Evolutionary conservation across 306 rosid species (phyloP), one percentile per base, ranked within the genome.

Genomic region (Boehmeria nivea): DNA sequence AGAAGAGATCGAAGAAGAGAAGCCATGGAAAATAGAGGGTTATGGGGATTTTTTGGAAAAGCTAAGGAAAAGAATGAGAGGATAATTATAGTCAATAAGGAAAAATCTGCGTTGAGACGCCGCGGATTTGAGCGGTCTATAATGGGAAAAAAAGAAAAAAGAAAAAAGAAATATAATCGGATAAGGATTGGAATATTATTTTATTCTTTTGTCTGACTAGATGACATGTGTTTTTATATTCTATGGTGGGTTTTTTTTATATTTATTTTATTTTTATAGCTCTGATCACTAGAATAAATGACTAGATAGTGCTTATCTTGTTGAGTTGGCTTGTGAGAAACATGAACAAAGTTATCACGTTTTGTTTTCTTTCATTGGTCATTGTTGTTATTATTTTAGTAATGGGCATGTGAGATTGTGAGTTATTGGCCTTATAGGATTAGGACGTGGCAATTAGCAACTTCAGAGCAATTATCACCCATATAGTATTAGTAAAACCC

Each of bases 101-200:
- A 50, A 20, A 23, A 31, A 7, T 10, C 36, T 16, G 70, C 69
- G 56, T 63, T 26, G 74, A 49, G 54, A 14, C 64, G 70, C 76
- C 73, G 73, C 76, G 60, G 66, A 12, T 16, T 22, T 1, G 28
- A 3, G 6, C 33, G 37, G 17, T 13, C 6, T 34, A 27, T 33
- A 53, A 51, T 31, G 15, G 20, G n/a, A 9, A 8, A 18, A 8
- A 2, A 13, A 18, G n/a, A n/a, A n/a, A n/a, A n/a, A n/a, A n/a
- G n/a, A n/a, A n/a, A n/a, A n/a, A n/a, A n/a, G n/a, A n/a, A n/a
- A n/a, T n/a, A n/a, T n/a, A n/a, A 34, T 4, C 2, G 66, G 76
- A 70, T 70, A 70, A 75, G 61, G 43, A 11, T 17, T 12, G 31
- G 37, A 13, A 45, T 25, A 25, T 24, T 8, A 16, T 58, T 65